A percentile compares a stretch with the other conserved stretches of the same genome.
Evolutionary conservation across 2,329 filamentous ascomycete species (phyloP).

Genomic region (Cytospora schulzeri): DNA sequence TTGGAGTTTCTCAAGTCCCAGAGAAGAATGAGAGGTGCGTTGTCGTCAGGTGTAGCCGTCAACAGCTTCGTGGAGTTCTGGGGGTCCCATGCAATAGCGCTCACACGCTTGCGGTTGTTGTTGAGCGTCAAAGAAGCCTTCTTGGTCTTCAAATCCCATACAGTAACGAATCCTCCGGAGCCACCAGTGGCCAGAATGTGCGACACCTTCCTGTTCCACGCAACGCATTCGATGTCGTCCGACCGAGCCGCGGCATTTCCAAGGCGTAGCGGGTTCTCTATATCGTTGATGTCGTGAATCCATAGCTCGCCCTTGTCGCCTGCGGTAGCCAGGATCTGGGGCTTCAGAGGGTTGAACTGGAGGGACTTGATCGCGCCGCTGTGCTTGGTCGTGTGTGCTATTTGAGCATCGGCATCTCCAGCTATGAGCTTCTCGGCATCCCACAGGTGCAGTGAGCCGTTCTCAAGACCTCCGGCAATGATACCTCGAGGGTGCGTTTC

Average conservation of each 20-base stretch:
- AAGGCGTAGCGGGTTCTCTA: conserved; percentile 82
- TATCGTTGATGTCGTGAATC: conserved; percentile 91
- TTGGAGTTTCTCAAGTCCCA: conserved; percentile 98
- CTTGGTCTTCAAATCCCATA: conserved; percentile 98
- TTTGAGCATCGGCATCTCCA: conserved; percentile 69
- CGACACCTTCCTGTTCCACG: conserved; percentile 98
- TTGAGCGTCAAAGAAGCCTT: conserved; percentile 96
- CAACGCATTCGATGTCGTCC: conserved; percentile 93
- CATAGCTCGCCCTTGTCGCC: conserved; percentile 95
- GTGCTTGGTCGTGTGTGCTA: conserved; percentile 87
- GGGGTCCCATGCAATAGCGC: conserved; percentile 95
- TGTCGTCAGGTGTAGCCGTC: conserved; percentile 88
- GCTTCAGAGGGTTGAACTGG: conserved; percentile 93
- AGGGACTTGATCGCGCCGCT: conserved; percentile 89
- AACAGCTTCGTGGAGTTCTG: conserved; percentile 92
- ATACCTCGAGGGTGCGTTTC: conserved; percentile 80
- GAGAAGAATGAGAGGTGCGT: conserved; percentile 81
- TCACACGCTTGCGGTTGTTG: conserved; percentile 91
- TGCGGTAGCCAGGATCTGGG: conserved; percentile 88
- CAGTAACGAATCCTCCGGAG: conserved; percentile 90
- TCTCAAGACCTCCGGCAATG: conserved; percentile 93
- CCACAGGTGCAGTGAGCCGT: conserved; percentile 91
- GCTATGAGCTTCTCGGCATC: conserved; percentile 72
- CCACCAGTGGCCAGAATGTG: conserved; percentile 96
- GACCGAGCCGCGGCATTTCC: conserved; percentile 86